A percentile compares a stretch with the other conserved stretches of the same genome.
Evolutionary conservation across 305 asterid genomes (phyloP).

Genomic region (Plantago lanceolata): DNA sequence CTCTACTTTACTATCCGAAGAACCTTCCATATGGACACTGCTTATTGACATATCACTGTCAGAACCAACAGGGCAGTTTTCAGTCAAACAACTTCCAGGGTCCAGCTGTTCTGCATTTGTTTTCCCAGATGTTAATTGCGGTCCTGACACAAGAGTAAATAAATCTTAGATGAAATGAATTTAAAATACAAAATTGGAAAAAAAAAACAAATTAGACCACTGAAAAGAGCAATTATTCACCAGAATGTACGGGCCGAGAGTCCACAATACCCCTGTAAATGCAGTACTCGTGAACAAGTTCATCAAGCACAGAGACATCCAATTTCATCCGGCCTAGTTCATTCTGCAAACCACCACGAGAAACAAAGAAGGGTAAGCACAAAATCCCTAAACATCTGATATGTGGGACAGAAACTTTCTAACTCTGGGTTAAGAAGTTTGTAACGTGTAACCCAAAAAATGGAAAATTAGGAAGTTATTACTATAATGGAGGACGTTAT

Average conservation of each 20-base stretch:
- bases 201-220: neutral
- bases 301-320: conserved; percentile 69
- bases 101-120: conserved; percentile 40
- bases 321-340: conserved; percentile 84
- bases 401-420: neutral
- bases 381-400: neutral
- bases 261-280: conserved; percentile 84
- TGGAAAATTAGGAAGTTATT: neutral
- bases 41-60: conserved; percentile 48
- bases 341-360: conserved; percentile 53
- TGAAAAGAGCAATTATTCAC: conserved; percentile 28
- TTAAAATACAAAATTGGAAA: conserved; percentile 8
- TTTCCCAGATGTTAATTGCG: conserved; percentile 28
- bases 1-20: conserved; percentile 39
- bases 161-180: neutral
- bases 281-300: conserved; percentile 88
- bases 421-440: neutral
- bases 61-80: conserved; percentile 42
- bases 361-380: conserved; percentile 19
- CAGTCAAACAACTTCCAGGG: conserved; percentile 45
- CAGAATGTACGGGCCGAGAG: conserved; percentile 36
- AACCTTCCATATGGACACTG: conserved; percentile 41
- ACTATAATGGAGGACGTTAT: no score
- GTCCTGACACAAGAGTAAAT: conserved; percentile 34
- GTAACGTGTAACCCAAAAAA: neutral